A percentile compares a stretch with the other conserved stretches of the same genome.
phyloP scores from a whole-genome alignment of 345 rosid genomes.

The Tarenaya hassleriana region DNA sequence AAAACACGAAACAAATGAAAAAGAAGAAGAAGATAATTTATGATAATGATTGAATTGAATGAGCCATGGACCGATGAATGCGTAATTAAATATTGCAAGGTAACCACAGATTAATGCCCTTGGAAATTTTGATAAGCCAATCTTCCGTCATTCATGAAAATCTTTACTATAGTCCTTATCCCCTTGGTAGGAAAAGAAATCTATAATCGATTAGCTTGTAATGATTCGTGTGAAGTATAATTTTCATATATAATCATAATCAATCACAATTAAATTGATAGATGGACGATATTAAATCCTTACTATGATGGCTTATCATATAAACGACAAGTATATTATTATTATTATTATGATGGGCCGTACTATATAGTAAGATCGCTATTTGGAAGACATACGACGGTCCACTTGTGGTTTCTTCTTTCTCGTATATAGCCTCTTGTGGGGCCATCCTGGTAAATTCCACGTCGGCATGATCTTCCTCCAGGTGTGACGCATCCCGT shows the following conservation, averaged over 20 bases:
- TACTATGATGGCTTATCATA: constrained; percentile 1
- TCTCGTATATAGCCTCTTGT: too few species aligned
- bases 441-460: too few species aligned
- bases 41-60: neutral
- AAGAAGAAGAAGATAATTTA: neutral
- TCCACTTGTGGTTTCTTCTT: too few species aligned
- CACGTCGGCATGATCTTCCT: too few species aligned
- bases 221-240: constrained; percentile 6
- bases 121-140: too few species aligned
- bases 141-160: too few species aligned
- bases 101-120: neutral
- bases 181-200: neutral
- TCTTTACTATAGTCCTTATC: neutral
- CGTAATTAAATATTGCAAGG: neutral
- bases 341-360: constrained; percentile 5
- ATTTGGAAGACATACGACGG: too few species aligned
- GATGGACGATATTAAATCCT: neutral
- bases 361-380: too few species aligned
- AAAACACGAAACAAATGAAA: too few species aligned
- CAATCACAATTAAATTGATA: constrained; percentile 13
- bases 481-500: neutral
- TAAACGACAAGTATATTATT: too few species aligned
- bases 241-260: constrained; percentile 11
- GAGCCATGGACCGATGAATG: neutral
- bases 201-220: neutral